Evolutionary conservation across 2,329 filamentous ascomycete genomes (phyloP), one percentile per base, ranked within the genome.

Genomic region (Stenocarpella maydis): DNA sequence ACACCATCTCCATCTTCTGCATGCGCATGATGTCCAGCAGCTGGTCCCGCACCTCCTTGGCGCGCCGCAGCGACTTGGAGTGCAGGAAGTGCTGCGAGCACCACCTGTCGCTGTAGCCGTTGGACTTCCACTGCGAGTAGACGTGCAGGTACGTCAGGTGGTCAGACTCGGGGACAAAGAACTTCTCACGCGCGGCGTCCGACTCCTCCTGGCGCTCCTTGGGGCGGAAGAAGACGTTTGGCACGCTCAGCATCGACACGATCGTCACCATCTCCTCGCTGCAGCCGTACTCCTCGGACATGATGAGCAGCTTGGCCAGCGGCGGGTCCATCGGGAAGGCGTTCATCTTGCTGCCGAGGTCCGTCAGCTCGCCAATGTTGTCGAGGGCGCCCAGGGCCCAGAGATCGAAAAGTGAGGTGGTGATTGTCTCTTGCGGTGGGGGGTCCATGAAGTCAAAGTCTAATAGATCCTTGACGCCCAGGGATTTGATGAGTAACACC

Each of bases 401-500:
- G 0, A 99, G 88, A 75, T 99, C 96, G 81, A 98, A 99, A 43
- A 99, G 90, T 4, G 95, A 98, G 0, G 96, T 99, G 0, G 94
- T 95, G 73, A 99, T 98, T 0, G 95, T 98, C 76, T 99, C 97
- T 80, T 99, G 96, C 0, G 96, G 96, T 8, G 96, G 96, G 1
- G 96, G 96, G 74, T 99, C 96, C 95, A 99, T 98, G 75, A 99
- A 99, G 78, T 98, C 94, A 77, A 99, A 99, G 79, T 99, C 95
- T 1, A 99, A 82, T 12, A 99, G 85, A 74, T 99, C 95, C 77
- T 93, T 95, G 21, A 99, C 95, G 0, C 96, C 96, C 0, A 99
- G 87, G 0, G 94, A 97, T 78, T 99, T 99, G 55, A 99, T 86
- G 60, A 99, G 88, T 17, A 99, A 85, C 3, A 99, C 95, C 0